Base-by-base conservation (phyloP, 305 asterid genomes). In the Striga hermonthica region DNA sequence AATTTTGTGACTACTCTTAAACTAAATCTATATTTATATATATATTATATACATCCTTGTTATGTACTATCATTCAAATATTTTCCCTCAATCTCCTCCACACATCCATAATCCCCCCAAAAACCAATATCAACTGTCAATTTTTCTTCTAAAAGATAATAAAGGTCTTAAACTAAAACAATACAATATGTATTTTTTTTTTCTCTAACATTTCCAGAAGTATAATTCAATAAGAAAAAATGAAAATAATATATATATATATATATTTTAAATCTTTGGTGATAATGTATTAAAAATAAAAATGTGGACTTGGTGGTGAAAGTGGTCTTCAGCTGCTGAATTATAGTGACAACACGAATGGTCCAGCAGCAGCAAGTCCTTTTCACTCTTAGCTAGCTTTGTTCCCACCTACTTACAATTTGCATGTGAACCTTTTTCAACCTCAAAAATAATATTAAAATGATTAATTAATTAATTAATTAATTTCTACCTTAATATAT, bases 261-360 rank as follows among this genome's bases (percentile, higher is more conserved):
- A n/a, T n/a, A n/a, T 22, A 0, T 22, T 22, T 22, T 22, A 22
- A 22, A 22, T 22, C 31, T 22, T 22, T 22, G 1, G 2, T 22
- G 31, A 22, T 22, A 22, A 22, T 22, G n/a, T n/a, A n/a, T 22
- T 22, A 22, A 22, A 22, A 22, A 22, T 22, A 22, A 22, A 22
- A 22, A 22, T 22, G 31, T 54, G 14, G 39, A 34, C 60, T 11
- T 34, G 59, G 28, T 22, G 49, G 61, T 43, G 4, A 34, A 60
- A 67, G 78, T 9, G 31, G 60, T 31, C 13, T 60, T 52, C 50
- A 39, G 35, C 4, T 43, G 31, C 6, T 54, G 41, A 11, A 47
- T 54, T 50, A 64, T 62, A 72, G 76, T 66, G 80, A 76, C 80
- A 76, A 68, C 61, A 72, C 74, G 57, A 47, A 45, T 67, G 77